Evolutionary conservation across 768 basidiomycete genomes (phyloP).

Genomic region (Lepiota brunneoincarnata): DNA sequence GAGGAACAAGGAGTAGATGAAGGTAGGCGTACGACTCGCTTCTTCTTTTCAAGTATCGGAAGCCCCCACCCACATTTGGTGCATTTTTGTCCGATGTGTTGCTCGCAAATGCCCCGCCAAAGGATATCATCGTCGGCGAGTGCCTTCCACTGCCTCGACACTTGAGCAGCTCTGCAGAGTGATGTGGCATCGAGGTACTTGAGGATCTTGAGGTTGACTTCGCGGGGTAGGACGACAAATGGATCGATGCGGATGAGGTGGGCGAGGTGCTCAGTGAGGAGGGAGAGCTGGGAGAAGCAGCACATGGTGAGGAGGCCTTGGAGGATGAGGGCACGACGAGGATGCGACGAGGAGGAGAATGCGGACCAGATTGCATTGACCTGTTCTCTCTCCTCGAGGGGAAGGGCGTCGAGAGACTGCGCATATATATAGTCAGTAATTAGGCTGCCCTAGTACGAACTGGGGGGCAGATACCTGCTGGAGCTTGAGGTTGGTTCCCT

Average conservation of each 20-base stretch:
- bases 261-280: slow-evolving; percentile 87
- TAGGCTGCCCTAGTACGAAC: not conserved
- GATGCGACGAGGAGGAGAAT: slow-evolving; percentile 92
- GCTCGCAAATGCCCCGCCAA: slow-evolving; percentile 96
- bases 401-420: slow-evolving; percentile 88
- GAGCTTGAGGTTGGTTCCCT: slow-evolving; percentile 87
- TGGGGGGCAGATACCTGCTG: slow-evolving; percentile 64
- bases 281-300: slow-evolving; percentile 96
- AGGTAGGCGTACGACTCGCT: slow-evolving; percentile 31
- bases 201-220: slow-evolving; percentile 84
- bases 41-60: slow-evolving; percentile 77
- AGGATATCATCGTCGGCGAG: slow-evolving; percentile 95
- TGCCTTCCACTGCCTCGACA: slow-evolving; percentile 76
- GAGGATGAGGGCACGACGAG: slow-evolving; percentile 89
- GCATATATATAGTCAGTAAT: slow-evolving; percentile 13
- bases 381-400: slow-evolving; percentile 79
- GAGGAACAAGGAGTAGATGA: slow-evolving; percentile 1
- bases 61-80: slow-evolving; percentile 97
- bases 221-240: slow-evolving; percentile 85
- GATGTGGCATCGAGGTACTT: slow-evolving; percentile 90
- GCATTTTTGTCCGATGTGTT: slow-evolving; percentile 97
- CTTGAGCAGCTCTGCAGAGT: slow-evolving; percentile 91
- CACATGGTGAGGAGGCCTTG: slow-evolving; percentile 98
- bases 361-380: slow-evolving; percentile 95
- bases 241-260: slow-evolving; percentile 96